Base-by-base conservation (phyloP, 257 asterid genomes). In the Cynanchum wilfordii region DNA sequence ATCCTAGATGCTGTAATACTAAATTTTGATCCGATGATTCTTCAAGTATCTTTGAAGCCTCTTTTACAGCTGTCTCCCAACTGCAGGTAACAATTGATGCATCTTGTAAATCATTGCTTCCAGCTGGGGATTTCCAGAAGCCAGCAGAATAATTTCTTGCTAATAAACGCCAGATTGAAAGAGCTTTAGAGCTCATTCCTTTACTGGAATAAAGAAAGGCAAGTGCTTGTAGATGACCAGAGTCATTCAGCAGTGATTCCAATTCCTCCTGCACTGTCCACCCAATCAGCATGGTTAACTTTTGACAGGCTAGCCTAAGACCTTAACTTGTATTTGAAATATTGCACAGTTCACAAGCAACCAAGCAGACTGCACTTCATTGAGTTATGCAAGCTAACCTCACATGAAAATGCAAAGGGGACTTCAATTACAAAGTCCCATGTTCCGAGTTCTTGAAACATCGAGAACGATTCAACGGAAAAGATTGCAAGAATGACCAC, bases 231-330 rank as follows among this genome's bases (percentile, higher is more conserved):
- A 89, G 78, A 86, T 95, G 99, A 80, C 98, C 96, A 80, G 99
- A 92, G 38, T 88, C 99, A 75, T 72, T 87, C 80, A 95, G 84
- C 76, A 95, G 77, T 55, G 90, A 76, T 84, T 95, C 99, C 80
- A 95, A 89, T 89, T 95, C 99, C 91, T 95, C 99, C 99, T 95
- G 99, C 93, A 87, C 97, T 89, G 96, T 85, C 97, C 92, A 86
- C 85, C 84, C 82, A 81, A 79, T 81, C 78, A 74, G 77, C 75
- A 83, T 79, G 83, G 85, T 84, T 85, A 86, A 72, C 78, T 73
- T 82, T 79, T 62, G 66, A 55, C 50, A 69, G 55, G 70, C 69
- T 69, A 69, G 8, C 29, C 40, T 50, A 59, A 36, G 66, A 33
- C 25, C 42, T 29, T 58, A 60, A 60, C 38, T 19, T 15, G 56